These are phyloP conservation scores for Sporothrix sp. DNA, from an alignment of 2,329 filamentous ascomycete species.

Conservation along the genomic window DNA sequence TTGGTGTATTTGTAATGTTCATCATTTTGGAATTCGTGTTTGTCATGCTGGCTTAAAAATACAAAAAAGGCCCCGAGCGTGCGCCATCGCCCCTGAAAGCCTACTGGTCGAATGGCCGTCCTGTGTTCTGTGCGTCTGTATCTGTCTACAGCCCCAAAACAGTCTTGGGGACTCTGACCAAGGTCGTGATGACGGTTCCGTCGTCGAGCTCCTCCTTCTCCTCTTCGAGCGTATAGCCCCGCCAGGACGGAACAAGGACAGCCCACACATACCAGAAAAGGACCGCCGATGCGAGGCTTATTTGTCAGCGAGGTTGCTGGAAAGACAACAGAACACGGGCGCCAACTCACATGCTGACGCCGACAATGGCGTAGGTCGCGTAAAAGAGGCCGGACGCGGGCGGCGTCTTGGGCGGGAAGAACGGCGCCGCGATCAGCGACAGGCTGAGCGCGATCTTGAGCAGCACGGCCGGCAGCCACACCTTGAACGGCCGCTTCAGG, in stretches of 20 bases:
- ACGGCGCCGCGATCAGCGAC: constrained; percentile 49
- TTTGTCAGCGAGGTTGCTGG: background rate
- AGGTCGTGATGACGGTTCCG: constrained; percentile 55
- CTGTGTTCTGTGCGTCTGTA: too few species aligned
- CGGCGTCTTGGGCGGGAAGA: constrained; percentile 46
- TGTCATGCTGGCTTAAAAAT: background rate
- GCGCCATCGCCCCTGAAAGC: too few species aligned
- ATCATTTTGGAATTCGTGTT: background rate
- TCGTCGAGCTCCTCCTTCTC: constrained; percentile 50
- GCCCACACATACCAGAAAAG: constrained; percentile 63
- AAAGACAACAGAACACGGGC: constrained; percentile 24
- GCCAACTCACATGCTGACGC: constrained; percentile 43
- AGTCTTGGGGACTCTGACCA: constrained; percentile 30
- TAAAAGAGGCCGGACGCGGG: constrained; percentile 37
- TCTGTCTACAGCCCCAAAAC: background rate
- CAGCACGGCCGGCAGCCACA: constrained; percentile 51
- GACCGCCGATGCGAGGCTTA: constrained; percentile 41
- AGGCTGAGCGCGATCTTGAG: constrained; percentile 45
- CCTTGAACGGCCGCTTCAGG: constrained; percentile 53
- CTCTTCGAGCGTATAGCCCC: constrained; percentile 54
- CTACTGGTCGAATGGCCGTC: too few species aligned
- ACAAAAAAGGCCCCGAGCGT: too few species aligned
- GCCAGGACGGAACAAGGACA: constrained; percentile 46
- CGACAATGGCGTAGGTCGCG: constrained; percentile 45
- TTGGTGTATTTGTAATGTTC: too few species aligned